Evolutionary conservation across 495 filamentous ascomycete species (phyloP).

Genomic region (Saxophila tyrrhenica): DNA sequence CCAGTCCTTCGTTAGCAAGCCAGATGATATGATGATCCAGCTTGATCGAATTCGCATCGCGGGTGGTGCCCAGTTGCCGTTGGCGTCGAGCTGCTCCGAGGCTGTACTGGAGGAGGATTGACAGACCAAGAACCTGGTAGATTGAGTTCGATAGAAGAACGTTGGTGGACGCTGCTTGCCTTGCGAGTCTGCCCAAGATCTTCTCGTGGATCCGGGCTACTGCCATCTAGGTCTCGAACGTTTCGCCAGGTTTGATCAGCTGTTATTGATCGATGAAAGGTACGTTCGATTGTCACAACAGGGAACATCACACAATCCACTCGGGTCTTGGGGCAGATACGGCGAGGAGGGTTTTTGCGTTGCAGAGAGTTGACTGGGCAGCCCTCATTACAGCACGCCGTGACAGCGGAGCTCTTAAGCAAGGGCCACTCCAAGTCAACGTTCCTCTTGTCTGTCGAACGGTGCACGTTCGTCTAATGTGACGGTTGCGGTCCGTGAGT

Average conservation of each 20-base stretch:
- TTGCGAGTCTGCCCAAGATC: conserved; percentile 78
- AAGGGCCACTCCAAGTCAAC: too few relatives aligned
- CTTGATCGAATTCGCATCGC: conserved; percentile 69
- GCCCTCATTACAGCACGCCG: too few relatives aligned
- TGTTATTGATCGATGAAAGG: neutral
- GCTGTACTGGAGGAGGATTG: conserved; percentile 75
- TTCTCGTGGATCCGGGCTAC: conserved; percentile 95
- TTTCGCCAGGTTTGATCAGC: neutral
- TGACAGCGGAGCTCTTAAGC: too few relatives aligned
- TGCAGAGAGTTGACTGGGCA: neutral
- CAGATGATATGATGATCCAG: conserved; percentile 90
- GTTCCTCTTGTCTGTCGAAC: too few relatives aligned
- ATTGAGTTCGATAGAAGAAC: conserved; percentile 67
- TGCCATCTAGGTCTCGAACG: conserved; percentile 51
- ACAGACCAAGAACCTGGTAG: conserved; percentile 83
- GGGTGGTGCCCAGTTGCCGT: conserved; percentile 68
- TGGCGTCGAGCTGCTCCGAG: conserved; percentile 72
- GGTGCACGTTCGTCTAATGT: too few relatives aligned
- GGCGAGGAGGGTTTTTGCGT: neutral
- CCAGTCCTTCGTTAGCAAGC: conserved; percentile 83
- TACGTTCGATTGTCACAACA: neutral
- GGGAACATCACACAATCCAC: neutral
- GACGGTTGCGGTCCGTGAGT: too few relatives aligned
- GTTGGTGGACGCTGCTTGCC: conserved; percentile 56
- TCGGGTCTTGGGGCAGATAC: neutral